Evolutionary conservation across 108 stramenopile species (phyloP).

Genomic region (Nannochloropsis oceanica): DNA sequence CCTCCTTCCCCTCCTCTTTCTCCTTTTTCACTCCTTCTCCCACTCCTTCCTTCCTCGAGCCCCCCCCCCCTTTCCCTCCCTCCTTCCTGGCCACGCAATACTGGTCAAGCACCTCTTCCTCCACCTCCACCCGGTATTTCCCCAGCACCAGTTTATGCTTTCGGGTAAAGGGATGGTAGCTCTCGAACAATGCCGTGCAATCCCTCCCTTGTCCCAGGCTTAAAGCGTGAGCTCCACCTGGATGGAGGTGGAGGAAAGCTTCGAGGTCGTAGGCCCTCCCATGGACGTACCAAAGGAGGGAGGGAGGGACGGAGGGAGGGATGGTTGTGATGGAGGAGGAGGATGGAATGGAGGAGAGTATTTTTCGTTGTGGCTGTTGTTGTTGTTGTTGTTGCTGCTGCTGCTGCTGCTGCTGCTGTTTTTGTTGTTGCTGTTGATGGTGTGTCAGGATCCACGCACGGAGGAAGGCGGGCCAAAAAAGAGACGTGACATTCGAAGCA

Average conservation of each 20-base stretch:
- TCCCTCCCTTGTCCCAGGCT: slow-evolving; percentile 46
- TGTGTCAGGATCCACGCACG: background rate
- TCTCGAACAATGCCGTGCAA: slow-evolving; percentile 50
- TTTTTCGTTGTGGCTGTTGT: too few species aligned
- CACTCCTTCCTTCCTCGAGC: background rate
- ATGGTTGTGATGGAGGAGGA: too few species aligned
- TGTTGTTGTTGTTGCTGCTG: background rate
- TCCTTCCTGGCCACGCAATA: too few species aligned
- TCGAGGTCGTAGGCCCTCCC: slow-evolving; percentile 42
- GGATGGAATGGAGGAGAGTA: too few species aligned
- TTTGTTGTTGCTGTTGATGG: background rate
- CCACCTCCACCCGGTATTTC: background rate
- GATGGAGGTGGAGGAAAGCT: slow-evolving; percentile 43
- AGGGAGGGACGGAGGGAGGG: background rate
- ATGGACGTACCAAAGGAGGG: slow-evolving; percentile 42
- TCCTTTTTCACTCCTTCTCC: background rate
- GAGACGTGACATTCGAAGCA: background rate
- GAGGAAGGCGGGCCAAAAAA: background rate
- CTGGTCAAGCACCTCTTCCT: background rate
- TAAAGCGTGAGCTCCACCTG: slow-evolving; percentile 49
- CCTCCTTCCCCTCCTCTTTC: background rate
- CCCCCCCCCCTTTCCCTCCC: background rate
- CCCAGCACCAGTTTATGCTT: background rate
- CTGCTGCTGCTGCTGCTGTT: background rate
- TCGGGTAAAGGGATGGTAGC: slow-evolving; percentile 47